Conservation (phyloP, 2,329 filamentous ascomycete genomes). For the Verticillium isaacii region DNA sequence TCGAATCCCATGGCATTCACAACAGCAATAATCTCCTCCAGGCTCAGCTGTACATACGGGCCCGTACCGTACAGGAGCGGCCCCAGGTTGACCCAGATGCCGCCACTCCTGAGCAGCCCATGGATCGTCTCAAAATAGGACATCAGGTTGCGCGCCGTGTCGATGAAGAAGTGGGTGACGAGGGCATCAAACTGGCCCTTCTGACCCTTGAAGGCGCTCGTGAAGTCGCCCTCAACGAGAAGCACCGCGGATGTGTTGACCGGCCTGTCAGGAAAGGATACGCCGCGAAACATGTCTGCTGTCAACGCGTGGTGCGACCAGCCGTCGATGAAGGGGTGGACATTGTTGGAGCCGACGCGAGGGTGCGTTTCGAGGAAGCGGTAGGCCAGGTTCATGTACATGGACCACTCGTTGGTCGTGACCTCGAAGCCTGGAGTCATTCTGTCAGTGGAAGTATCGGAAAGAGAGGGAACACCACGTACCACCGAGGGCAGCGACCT, state of each 20-base stretch:
- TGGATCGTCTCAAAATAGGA: conserved; percentile 50
- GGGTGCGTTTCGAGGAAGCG: conserved; percentile 37
- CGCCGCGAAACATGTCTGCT: conserved; percentile 37
- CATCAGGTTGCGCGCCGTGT: conserved; percentile 53
- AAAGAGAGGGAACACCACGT: neutral
- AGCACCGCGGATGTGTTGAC: conserved; percentile 32
- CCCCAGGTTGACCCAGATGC: conserved; percentile 52
- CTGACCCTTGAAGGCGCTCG: conserved; percentile 27
- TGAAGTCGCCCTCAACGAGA: conserved; percentile 54
- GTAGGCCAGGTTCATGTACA: conserved; percentile 52
- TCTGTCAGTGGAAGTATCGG: neutral
- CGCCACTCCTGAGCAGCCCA: conserved; percentile 38
- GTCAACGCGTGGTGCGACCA: conserved; percentile 51
- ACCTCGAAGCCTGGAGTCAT: conserved; percentile 38
- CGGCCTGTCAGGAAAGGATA: conserved; percentile 38
- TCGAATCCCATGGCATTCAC: conserved; percentile 46
- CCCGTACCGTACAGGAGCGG: conserved; percentile 50
- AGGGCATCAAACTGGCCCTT: conserved; percentile 39
- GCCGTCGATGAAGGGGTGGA: conserved; percentile 51
- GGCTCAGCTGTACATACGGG: conserved; percentile 48
- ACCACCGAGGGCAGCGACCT: conserved; percentile 39
- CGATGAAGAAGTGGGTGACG: conserved; percentile 56
- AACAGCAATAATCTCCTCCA: conserved; percentile 47
- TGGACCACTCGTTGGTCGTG: conserved; percentile 53
- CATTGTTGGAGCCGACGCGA: conserved; percentile 15